These are phyloP conservation scores for Geotrichum phurueaensis DNA, from an alignment of 1,139 yeast genomes.

Conservation along the genomic window DNA sequence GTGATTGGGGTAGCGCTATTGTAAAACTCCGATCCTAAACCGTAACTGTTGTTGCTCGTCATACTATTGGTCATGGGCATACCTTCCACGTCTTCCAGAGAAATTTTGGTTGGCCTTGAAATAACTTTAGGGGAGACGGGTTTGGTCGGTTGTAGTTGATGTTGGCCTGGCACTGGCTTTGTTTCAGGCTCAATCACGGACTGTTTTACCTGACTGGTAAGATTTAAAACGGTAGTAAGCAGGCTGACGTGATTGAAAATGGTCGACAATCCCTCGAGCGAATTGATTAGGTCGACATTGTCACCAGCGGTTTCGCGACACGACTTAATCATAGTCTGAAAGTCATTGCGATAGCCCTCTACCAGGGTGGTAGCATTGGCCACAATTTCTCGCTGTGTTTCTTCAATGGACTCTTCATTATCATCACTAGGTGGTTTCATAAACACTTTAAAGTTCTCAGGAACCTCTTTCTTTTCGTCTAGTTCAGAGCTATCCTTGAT, in stretches of 20 bases:
- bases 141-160: neutral
- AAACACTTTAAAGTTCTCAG: conserved; percentile 5
- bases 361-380: conserved; percentile 8
- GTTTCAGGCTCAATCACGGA: neutral
- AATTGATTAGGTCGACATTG: neutral
- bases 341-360: conserved; percentile 11
- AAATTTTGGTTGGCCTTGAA: neutral
- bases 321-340: neutral
- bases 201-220: conserved; percentile 11
- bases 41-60: neutral
- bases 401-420: conserved; percentile 10
- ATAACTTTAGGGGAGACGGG: neutral
- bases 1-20: neutral
- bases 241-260: conserved; percentile 9
- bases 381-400: conserved; percentile 13
- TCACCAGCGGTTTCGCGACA: neutral
- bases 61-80: neutral
- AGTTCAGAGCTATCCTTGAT: conserved; percentile 1
- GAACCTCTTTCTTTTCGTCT: neutral
- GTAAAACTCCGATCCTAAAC: neutral
- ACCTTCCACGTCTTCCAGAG: neutral
- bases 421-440: conserved; percentile 13
- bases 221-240: conserved; percentile 6
- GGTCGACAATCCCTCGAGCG: conserved; percentile 1
- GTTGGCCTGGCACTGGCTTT: neutral